Base-by-base conservation (phyloP, 495 filamentous ascomycete genomes). In the Lasiosphaeria ovina region DNA sequence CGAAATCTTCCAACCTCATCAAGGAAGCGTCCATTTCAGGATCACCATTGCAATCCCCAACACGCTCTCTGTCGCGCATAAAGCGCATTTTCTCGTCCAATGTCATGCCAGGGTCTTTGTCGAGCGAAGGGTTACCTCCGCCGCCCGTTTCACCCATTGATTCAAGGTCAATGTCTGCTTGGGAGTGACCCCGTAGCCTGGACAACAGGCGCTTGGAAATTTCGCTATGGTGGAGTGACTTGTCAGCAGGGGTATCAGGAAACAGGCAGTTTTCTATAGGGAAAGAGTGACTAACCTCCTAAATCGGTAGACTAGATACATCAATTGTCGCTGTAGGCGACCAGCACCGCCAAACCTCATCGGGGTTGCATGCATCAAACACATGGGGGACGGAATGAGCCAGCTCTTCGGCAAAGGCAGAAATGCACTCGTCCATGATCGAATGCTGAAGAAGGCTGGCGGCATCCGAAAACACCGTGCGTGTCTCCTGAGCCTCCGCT, bases 261-360 rank as follows among this genome's bases (percentile, higher is more conserved):
- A 11, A 40, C 6, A 32, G 31, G 7, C 7, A 4, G 6, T 32
- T 53, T 31, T 7, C 11, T 35, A 16, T 36, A 55, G 12, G 12
- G n/a, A 42, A 36, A 4, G 3, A 12, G 9, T 40, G n/a, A 55
- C 52, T 8, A 8, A 55, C 52, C 52, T 55, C 8, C 35, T 36
- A 34, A 55, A 55, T 35, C 35, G 6, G 17, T 55, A 40, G 24
- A 40, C 52, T 16, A 55, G 4, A 55, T 55, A 55, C 52, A 55
- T 55, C 35, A 55, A 38, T 11, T 55, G 52, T 24, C 52, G 33
- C 35, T 55, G 34, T n/a, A n/a, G n/a, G n/a, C n/a, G n/a, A n/a
- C n/a, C n/a, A n/a, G n/a, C n/a, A n/a, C n/a, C n/a, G n/a, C n/a
- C n/a, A n/a, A n/a, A n/a, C n/a, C n/a, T n/a, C n/a, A n/a, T n/a